Percentiles rank a stretch among this genome's conserved stretches.
Evolutionary conservation across 2,329 filamentous ascomycete genomes (phyloP).

Genomic region (Neopestalotiopsis sp.): DNA sequence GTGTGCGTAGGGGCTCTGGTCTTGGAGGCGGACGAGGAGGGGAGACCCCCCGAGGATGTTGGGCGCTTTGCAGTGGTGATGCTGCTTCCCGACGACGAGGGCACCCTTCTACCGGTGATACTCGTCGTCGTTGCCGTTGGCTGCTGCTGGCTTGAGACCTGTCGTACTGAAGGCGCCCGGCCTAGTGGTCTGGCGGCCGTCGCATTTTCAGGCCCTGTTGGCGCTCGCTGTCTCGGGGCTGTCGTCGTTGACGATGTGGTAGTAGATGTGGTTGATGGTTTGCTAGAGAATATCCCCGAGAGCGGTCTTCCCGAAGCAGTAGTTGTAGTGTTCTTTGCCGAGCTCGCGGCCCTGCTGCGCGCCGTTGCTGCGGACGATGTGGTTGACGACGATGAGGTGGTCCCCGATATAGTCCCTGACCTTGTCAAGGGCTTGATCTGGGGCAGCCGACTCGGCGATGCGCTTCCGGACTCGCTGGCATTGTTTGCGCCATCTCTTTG

Average conservation of each 20-base stretch:
- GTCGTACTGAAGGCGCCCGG: conserved; percentile 33
- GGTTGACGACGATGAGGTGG: conserved; percentile 23
- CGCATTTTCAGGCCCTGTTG: conserved; percentile 25
- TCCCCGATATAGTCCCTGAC: conserved; percentile 34
- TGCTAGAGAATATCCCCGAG: conserved; percentile 18
- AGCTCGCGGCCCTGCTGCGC: conserved; percentile 6
- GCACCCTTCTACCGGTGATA: conserved; percentile 16
- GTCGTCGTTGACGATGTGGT: not conserved
- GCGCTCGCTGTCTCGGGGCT: conserved; percentile 1
- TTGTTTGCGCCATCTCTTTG: conserved; percentile 26
- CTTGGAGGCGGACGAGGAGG: conserved; percentile 24
- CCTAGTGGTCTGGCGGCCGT: conserved; percentile 29
- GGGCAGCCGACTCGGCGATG: conserved; percentile 57
- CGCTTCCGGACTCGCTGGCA: conserved; percentile 38
- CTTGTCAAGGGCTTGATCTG: conserved; percentile 47
- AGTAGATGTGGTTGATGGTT: not conserved
- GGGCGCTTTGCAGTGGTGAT: conserved; percentile 25
- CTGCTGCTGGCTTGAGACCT: conserved; percentile 18
- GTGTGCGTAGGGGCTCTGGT: conserved; percentile 35
- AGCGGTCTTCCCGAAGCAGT: conserved; percentile 16
- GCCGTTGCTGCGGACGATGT: conserved; percentile 18
- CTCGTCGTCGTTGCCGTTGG: conserved; percentile 1
- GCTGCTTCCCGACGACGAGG: conserved; percentile 21
- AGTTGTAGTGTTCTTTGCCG: conserved; percentile 8
- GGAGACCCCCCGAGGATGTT: conserved; percentile 34